Evolutionary conservation across 805 yeast species (phyloP).

Genomic region (Candida pseudoglaebosa): DNA sequence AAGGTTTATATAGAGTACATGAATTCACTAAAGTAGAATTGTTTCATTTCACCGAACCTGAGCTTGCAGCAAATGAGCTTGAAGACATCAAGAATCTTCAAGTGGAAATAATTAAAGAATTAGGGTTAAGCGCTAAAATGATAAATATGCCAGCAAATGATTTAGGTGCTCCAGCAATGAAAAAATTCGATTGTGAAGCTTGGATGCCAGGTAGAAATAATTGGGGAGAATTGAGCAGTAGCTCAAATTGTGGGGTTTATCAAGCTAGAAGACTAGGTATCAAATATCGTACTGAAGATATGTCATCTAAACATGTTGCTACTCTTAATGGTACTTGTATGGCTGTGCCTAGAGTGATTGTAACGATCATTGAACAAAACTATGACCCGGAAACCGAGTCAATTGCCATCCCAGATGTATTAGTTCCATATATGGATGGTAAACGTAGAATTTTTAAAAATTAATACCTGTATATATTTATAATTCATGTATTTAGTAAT

Average conservation of each 20-base stretch:
- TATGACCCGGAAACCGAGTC: slow-evolving; percentile 56
- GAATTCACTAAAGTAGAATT: slow-evolving; percentile 95
- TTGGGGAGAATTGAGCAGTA: slow-evolving; percentile 91
- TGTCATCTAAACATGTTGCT: slow-evolving; percentile 53
- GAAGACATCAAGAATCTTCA: slow-evolving; percentile 65
- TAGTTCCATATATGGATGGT: slow-evolving; percentile 71
- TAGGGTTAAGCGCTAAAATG: slow-evolving; percentile 79
- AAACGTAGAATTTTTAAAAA: slow-evolving; percentile 29
- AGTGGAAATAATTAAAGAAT: slow-evolving; percentile 52
- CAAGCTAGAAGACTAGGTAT: slow-evolving; percentile 84
- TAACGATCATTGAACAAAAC: slow-evolving; percentile 85
- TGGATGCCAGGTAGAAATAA: slow-evolving; percentile 96
- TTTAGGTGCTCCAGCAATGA: slow-evolving; percentile 88
- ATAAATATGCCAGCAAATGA: slow-evolving; percentile 88
- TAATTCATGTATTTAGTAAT: neutral
- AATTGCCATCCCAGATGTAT: slow-evolving; percentile 62
- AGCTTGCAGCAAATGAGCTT: slow-evolving; percentile 47
- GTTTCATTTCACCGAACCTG: slow-evolving; percentile 63
- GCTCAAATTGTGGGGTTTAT: slow-evolving; percentile 89
- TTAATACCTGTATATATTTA: slow-evolving; percentile 6
- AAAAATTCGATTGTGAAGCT: slow-evolving; percentile 91
- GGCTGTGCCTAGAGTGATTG: slow-evolving; percentile 88
- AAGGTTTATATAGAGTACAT: slow-evolving; percentile 90
- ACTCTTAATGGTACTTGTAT: slow-evolving; percentile 94
- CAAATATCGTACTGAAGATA: slow-evolving; percentile 37